phyloP scores from a whole-genome alignment of 2,329 filamentous ascomycete species.

The Exophiala xenobiotica region DNA sequence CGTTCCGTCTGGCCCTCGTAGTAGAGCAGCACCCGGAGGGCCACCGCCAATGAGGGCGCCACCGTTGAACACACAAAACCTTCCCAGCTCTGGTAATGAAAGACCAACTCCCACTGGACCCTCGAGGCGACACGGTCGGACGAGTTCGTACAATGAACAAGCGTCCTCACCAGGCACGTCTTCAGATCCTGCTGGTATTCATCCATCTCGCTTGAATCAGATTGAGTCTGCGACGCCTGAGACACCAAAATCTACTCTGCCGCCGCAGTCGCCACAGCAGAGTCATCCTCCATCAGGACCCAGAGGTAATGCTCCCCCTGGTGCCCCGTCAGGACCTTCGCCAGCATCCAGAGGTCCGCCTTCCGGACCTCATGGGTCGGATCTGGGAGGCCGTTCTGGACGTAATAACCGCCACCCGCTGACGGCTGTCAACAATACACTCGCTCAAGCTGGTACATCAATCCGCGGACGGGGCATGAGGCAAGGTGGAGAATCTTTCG shows the following conservation, averaged over 20 bases:
- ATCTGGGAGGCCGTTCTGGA: constrained; percentile 38
- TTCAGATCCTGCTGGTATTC: constrained; percentile 48
- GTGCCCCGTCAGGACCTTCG: constrained; percentile 38
- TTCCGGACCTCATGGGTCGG: constrained; percentile 38
- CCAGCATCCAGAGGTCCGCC: constrained; percentile 39
- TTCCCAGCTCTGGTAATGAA: constrained; percentile 33
- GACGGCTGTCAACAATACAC: constrained; percentile 47
- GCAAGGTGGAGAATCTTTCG: constrained; percentile 32
- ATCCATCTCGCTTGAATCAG: constrained; percentile 54
- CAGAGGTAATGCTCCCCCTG: constrained; percentile 36
- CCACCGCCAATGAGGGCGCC: constrained; percentile 20
- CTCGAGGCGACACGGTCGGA: constrained; percentile 40
- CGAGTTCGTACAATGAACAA: constrained; percentile 35
- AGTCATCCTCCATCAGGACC: constrained; percentile 42
- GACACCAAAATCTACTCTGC: constrained; percentile 16
- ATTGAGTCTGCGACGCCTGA: constrained; percentile 33
- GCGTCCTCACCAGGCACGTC: constrained; percentile 36
- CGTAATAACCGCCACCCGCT: constrained; percentile 46
- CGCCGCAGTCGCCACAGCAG: constrained; percentile 29
- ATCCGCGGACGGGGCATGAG: constrained; percentile 42
- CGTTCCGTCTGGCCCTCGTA: constrained; percentile 56
- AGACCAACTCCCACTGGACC: constrained; percentile 47
- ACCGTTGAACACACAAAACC: constrained; percentile 22
- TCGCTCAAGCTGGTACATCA: constrained; percentile 44
- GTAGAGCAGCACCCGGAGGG: constrained; percentile 31